Evolutionary conservation across 805 yeast genomes (phyloP).

Genomic region (Isabelozyma rhagii): DNA sequence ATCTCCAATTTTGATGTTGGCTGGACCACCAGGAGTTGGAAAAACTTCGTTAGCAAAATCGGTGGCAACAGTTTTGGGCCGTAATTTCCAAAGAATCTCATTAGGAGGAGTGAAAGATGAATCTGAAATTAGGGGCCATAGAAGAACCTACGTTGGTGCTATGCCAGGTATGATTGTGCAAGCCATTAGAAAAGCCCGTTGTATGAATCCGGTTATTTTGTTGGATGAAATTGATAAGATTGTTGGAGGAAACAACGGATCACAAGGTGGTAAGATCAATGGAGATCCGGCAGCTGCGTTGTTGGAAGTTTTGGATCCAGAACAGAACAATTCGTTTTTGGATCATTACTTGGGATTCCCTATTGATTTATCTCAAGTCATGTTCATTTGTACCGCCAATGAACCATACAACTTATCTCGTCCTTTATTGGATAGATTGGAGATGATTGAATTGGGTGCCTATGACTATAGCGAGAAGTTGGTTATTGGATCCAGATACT

Average conservation of each 20-base stretch:
- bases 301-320: slow-evolving; percentile 86
- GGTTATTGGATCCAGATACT: slow-evolving; percentile 62
- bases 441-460: slow-evolving; percentile 73
- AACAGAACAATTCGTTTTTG: slow-evolving; percentile 70
- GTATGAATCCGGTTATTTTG: slow-evolving; percentile 79
- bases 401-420: slow-evolving; percentile 66
- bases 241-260: slow-evolving; percentile 48
- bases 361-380: slow-evolving; percentile 73
- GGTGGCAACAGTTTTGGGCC: slow-evolving; percentile 67
- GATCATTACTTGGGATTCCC: slow-evolving; percentile 89
- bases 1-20: slow-evolving; percentile 76
- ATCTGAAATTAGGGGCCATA: slow-evolving; percentile 85
- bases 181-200: slow-evolving; percentile 69
- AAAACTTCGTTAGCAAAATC: slow-evolving; percentile 85
- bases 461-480: slow-evolving; percentile 77
- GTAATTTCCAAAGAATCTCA: slow-evolving; percentile 76
- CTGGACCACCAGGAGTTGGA: slow-evolving; percentile 95
- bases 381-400: slow-evolving; percentile 86
- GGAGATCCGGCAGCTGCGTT: slow-evolving; percentile 93
- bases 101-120: slow-evolving; percentile 88
- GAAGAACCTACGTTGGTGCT: slow-evolving; percentile 89
- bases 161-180: slow-evolving; percentile 84
- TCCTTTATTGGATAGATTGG: slow-evolving; percentile 82
- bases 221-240: slow-evolving; percentile 86
- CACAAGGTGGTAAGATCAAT: slow-evolving; percentile 40